Conservation (phyloP, 2,329 filamentous ascomycete species). For the Trichoderma citrinoviride region DNA sequence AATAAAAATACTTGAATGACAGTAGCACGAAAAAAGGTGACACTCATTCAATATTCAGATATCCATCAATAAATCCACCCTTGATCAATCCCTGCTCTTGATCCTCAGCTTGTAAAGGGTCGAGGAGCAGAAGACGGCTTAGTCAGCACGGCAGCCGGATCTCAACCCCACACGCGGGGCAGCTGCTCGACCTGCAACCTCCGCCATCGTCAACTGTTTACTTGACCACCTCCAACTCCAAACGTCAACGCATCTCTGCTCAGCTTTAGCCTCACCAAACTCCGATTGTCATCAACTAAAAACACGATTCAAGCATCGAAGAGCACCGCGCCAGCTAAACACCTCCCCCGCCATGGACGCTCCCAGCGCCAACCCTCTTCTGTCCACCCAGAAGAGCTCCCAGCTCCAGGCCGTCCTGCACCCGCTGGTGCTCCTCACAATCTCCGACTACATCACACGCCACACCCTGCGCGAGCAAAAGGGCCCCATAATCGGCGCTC, state of each 20-base stretch:
- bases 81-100: background rate
- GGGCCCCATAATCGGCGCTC: conserved; percentile 77
- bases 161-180: conserved; percentile 16
- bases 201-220: background rate
- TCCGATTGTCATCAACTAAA: no score
- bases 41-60: no score
- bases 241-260: background rate
- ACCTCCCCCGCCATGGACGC: conserved; percentile 46
- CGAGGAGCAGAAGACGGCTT: background rate
- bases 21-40: no score
- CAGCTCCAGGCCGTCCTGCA: conserved; percentile 85
- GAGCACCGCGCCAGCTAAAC: no score
- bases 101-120: background rate
- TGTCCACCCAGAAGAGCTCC: conserved; percentile 64
- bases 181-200: background rate
- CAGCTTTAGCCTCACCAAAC: background rate
- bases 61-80: no score
- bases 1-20: no score
- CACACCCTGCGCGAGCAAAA: conserved; percentile 74
- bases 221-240: background rate
- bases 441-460: conserved; percentile 94
- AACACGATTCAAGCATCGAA: no score
- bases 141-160: background rate
- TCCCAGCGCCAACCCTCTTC: conserved; percentile 50
- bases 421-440: conserved; percentile 89